Evolutionary conservation across 495 filamentous ascomycete species (phyloP).

Genomic region (Thermothielavioides terrestris): DNA sequence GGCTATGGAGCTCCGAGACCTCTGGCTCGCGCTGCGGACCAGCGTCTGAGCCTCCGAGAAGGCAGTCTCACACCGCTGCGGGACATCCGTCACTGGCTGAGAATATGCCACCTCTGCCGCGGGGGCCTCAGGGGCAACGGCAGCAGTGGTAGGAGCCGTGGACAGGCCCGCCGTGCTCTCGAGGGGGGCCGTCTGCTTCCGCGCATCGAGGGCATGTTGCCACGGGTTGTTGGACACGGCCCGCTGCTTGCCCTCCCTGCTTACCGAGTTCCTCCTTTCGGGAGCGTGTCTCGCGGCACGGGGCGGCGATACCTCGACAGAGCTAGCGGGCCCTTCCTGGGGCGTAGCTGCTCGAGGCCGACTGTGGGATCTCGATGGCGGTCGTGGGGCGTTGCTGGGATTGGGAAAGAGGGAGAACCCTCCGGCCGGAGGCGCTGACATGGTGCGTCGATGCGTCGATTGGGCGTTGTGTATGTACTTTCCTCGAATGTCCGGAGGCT

Average conservation of each 20-base stretch:
- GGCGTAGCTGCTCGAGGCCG: slow-evolving; percentile 32
- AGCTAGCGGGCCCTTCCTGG: slow-evolving; percentile 26
- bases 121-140: slow-evolving; percentile 18
- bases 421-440: slow-evolving; percentile 33
- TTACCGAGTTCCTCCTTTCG: slow-evolving; percentile 25
- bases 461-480: neutral
- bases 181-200: slow-evolving; percentile 2
- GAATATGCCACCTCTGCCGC: slow-evolving; percentile 21
- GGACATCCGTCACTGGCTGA: slow-evolving; percentile 27
- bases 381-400: slow-evolving; percentile 27
- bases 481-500: too few species aligned
- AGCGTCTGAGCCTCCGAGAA: slow-evolving; percentile 45
- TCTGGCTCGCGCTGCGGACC: slow-evolving; percentile 38
- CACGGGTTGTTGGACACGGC: slow-evolving; percentile 26
- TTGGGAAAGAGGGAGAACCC: slow-evolving; percentile 46
- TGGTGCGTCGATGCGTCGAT: too few species aligned
- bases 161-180: slow-evolving; percentile 15
- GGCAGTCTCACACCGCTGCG: slow-evolving; percentile 38
- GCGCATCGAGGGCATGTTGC: slow-evolving; percentile 24
- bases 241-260: slow-evolving; percentile 30
- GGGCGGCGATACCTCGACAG: slow-evolving; percentile 17
- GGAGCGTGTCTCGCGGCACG: slow-evolving; percentile 28
- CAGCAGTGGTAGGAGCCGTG: slow-evolving; percentile 19
- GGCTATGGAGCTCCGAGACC: slow-evolving; percentile 41
- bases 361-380: slow-evolving; percentile 29